Conservation (phyloP, 352 stramenopile species). For the Pythium vanterpoolii region DNA sequence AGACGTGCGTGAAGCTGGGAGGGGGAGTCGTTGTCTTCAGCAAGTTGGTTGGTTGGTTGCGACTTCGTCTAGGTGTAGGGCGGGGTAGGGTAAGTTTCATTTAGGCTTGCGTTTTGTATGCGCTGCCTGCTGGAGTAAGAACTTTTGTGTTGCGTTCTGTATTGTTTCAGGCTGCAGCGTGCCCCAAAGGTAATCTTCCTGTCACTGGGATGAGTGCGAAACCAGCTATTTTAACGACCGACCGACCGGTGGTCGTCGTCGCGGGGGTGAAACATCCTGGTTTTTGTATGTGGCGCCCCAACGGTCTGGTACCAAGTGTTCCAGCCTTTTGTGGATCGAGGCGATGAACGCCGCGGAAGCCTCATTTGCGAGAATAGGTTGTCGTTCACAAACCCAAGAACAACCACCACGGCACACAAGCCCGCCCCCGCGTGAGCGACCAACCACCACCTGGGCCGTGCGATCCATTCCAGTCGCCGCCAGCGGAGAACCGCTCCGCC, state of each 20-base stretch:
- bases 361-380: slow-evolving; percentile 24
- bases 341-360: background rate
- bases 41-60: slow-evolving; percentile 22
- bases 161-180: slow-evolving; percentile 10
- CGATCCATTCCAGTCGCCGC: background rate
- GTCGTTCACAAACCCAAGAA: slow-evolving; percentile 4
- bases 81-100: slow-evolving; percentile 17
- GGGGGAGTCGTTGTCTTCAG: slow-evolving; percentile 6
- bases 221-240: slow-evolving; percentile 10
- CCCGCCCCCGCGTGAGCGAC: background rate
- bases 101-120: slow-evolving; percentile 8
- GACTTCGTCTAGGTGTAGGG: slow-evolving; percentile 15
- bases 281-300: slow-evolving; percentile 14
- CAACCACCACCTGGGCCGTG: slow-evolving; percentile 8
- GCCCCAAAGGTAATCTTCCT: background rate
- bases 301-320: slow-evolving; percentile 8
- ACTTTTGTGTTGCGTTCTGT: slow-evolving; percentile 25
- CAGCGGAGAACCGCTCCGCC: background rate
- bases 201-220: slow-evolving; percentile 5
- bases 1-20: background rate
- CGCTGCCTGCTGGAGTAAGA: background rate
- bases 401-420: background rate
- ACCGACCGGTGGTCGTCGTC: slow-evolving; percentile 29
- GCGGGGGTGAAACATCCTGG: slow-evolving; percentile 15
- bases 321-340: background rate